Evolutionary conservation across 768 basidiomycete genomes (phyloP).

Genomic region (Fibroporia radiculosa): DNA sequence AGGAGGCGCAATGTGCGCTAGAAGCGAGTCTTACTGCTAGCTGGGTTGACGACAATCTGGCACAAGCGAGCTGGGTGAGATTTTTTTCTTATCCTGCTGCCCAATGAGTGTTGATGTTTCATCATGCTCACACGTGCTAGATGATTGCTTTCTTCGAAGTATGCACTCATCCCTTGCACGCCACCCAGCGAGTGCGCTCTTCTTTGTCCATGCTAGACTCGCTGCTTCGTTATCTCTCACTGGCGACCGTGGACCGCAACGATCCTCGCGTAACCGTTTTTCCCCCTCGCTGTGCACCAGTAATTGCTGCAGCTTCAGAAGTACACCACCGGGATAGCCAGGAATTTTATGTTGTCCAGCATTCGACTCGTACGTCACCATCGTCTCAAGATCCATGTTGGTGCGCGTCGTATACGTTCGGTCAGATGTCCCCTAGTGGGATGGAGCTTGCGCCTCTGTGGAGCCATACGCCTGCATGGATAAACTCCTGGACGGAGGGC

Average conservation of each 20-base stretch:
- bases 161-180: slow-evolving; percentile 58
- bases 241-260: slow-evolving; percentile 51
- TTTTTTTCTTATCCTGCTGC: too few species aligned
- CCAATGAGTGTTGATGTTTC: too few species aligned
- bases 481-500: slow-evolving; percentile 32
- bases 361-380: background rate
- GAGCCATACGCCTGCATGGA: slow-evolving; percentile 61
- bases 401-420: slow-evolving; percentile 39
- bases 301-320: slow-evolving; percentile 1
- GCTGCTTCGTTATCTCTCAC: slow-evolving; percentile 49
- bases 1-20: slow-evolving; percentile 61
- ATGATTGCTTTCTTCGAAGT: slow-evolving; percentile 66
- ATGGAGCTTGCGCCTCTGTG: slow-evolving; percentile 53
- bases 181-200: slow-evolving; percentile 44
- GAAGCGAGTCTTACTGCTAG: slow-evolving; percentile 65
- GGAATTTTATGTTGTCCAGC: background rate
- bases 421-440: slow-evolving; percentile 40
- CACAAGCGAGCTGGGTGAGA: slow-evolving; percentile 55
- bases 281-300: slow-evolving; percentile 7
- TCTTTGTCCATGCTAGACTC: slow-evolving; percentile 57
- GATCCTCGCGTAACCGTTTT: slow-evolving; percentile 32
- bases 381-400: slow-evolving; percentile 9
- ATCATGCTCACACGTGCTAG: slow-evolving; percentile 26
- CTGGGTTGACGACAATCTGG: slow-evolving; percentile 68
- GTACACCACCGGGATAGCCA: background rate